Base-by-base conservation (phyloP, 345 rosid genomes). In the Punica granatum region DNA sequence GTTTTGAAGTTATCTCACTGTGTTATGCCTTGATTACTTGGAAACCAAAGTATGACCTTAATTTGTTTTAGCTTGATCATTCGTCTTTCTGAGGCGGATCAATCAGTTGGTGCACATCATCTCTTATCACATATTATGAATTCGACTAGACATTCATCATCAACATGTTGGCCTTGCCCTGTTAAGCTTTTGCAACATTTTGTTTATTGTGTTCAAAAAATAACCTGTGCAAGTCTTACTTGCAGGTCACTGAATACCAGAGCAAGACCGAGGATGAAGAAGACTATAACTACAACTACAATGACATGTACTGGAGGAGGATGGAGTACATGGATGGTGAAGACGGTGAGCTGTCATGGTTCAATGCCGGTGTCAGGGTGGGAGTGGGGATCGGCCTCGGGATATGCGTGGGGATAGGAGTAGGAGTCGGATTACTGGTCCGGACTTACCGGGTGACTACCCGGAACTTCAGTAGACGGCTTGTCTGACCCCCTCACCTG, bases 371-470 rank as follows among this genome's bases (percentile, higher is more conserved):
- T 42, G 97, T 93, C 34, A 80, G 97, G 54, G 98, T 90, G 70
- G 97, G 98, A 31, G 97, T 93, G 19, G 98, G 99, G 33, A 89
- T 94, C 36, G 97, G 99, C 25, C 99, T 93, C 23, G 96, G 99
- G 51, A 81, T 91, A 69, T 94, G 95, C 66, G 80, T 94, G 44
- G 97, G 97, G 64, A 33, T 91, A 6, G 97, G 99, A 23, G 74
- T 94, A 72, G 99, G 99, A 54, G 95, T 91, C 28, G 97, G 99
- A 60, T 83, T 94, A 78, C 70, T 94, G 63, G 89, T 85, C 28
- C 96, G 92, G 41, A 80, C 91, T 42, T 93, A 90, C 80, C 89
- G 86, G 66, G 62, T 92, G 21, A 88, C 99, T 23, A 85, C 95
- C 36, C 73, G 92, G 64, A 89, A 81, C 86, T 80, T 94, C 76